phyloP scores from a whole-genome alignment of 495 filamentous ascomycete species.

The Xylaria venustula region DNA sequence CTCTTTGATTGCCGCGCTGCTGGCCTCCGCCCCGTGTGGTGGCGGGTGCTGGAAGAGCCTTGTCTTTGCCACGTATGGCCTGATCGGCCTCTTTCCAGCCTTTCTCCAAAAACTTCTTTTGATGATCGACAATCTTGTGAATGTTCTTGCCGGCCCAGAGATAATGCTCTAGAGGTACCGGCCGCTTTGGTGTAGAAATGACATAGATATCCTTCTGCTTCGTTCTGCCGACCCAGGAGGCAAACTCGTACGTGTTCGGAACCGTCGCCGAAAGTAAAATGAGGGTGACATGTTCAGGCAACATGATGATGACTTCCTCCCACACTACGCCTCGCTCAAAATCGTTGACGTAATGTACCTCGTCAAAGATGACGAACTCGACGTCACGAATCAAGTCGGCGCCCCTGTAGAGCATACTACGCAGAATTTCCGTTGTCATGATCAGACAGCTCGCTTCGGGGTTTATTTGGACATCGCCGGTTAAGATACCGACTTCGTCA shows the following conservation, averaged over 20 bases:
- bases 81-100: conserved; percentile 95
- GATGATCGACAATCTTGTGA: conserved; percentile 87
- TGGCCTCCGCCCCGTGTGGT: conserved; percentile 49
- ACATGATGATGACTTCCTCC: conserved; percentile 99
- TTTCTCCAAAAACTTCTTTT: conserved; percentile 84
- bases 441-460: conserved; percentile 97
- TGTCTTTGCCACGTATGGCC: conserved; percentile 77
- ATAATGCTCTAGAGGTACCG: conserved; percentile 93
- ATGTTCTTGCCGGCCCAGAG: conserved; percentile 92
- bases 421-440: conserved; percentile 97
- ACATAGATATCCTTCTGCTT: conserved; percentile 99
- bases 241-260: conserved; percentile 96
- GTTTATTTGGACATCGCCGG: conserved; percentile 96
- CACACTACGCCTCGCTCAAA: conserved; percentile 96
- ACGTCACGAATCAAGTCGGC: conserved; percentile 96
- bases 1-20: conserved; percentile 60
- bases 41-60: conserved; percentile 52
- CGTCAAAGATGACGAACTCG: conserved; percentile 98
- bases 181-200: conserved; percentile 93
- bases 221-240: conserved; percentile 95
- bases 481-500: conserved; percentile 94
- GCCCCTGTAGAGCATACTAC: conserved; percentile 97
- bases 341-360: conserved; percentile 98
- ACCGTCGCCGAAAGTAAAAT: conserved; percentile 96
- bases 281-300: conserved; percentile 92